Percentiles rank a stretch among this genome's conserved stretches.
Conservation (phyloP, 768 basidiomycete genomes). For the Leccinellum rugosiceps region DNA sequence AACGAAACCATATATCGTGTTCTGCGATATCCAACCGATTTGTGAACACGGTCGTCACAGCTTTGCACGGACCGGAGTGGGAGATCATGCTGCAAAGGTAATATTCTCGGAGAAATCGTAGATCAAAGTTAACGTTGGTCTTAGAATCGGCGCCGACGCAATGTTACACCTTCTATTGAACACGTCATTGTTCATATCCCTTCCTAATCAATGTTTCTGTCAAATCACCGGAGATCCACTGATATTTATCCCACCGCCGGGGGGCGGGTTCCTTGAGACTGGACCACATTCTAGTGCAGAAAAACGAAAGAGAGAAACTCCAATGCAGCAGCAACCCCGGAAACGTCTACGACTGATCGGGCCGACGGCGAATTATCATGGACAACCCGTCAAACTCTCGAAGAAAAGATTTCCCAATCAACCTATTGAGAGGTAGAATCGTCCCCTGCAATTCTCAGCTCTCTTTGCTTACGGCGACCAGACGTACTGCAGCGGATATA, state of each 20-base stretch:
- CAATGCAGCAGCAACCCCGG: conserved; percentile 17
- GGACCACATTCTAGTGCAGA: conserved; percentile 10
- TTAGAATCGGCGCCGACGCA: conserved; percentile 71
- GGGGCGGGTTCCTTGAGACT: conserved; percentile 8
- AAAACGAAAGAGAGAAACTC: conserved; percentile 20
- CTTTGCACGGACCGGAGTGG: conserved; percentile 67
- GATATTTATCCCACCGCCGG: conserved; percentile 35
- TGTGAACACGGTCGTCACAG: conserved; percentile 73
- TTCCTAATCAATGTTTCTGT: conserved; percentile 82
- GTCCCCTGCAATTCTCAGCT: background rate
- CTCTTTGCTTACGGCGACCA: conserved; percentile 16
- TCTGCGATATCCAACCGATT: conserved; percentile 54
- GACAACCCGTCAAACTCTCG: conserved; percentile 4
- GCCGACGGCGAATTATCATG: background rate
- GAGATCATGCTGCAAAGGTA: conserved; percentile 59
- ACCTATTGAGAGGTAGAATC: conserved; percentile 19
- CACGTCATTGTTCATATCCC: conserved; percentile 68
- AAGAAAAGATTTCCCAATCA: conserved; percentile 9
- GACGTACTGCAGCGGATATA: conserved; percentile 49
- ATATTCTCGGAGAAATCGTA: background rate
- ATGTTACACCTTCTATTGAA: conserved; percentile 78
- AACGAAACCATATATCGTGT: conserved; percentile 38
- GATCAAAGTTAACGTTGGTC: background rate
- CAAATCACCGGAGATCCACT: conserved; percentile 79
- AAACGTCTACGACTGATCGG: conserved; percentile 27